These are phyloP conservation scores for Podaxis sp. DNA, from an alignment of 768 basidiomycete genomes.

Conservation along the genomic window DNA sequence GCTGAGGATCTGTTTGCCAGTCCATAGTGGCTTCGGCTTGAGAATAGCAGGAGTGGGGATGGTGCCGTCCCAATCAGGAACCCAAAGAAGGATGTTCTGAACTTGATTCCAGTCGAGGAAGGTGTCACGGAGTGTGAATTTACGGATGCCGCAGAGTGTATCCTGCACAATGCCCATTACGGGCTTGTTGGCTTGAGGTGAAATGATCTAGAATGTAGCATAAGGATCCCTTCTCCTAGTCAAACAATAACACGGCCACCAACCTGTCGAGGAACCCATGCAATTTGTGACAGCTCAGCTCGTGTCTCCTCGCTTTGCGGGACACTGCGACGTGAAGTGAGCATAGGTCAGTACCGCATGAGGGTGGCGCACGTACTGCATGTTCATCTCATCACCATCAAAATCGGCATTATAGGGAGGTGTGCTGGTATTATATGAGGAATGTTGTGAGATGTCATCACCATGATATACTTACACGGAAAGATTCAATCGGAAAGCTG, in stretches of 20 bases:
- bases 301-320: slow-evolving; percentile 98
- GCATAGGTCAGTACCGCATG: neutral
- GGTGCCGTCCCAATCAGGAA: slow-evolving; percentile 94
- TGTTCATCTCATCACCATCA: slow-evolving; percentile 99
- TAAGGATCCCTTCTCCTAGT: neutral
- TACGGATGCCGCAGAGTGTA: slow-evolving; percentile 94
- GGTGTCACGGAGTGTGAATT: slow-evolving; percentile 92
- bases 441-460: slow-evolving; percentile 15
- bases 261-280: slow-evolving; percentile 97
- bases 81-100: slow-evolving; percentile 97
- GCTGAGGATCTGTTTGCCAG: slow-evolving; percentile 93
- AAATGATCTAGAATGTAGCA: slow-evolving; percentile 71
- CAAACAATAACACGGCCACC: slow-evolving; percentile 10
- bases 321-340: slow-evolving; percentile 47
- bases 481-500: slow-evolving; percentile 95
- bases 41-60: slow-evolving; percentile 92
- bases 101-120: slow-evolving; percentile 96
- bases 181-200: slow-evolving; percentile 98
- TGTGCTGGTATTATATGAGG: slow-evolving; percentile 48
- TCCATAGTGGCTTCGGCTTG: slow-evolving; percentile 97
- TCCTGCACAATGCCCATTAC: slow-evolving; percentile 99
- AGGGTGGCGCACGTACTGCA: slow-evolving; percentile 76
- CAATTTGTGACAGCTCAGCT: slow-evolving; percentile 96
- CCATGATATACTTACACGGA: slow-evolving; percentile 72
- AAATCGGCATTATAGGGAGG: slow-evolving; percentile 99